Evolutionary conservation across 176 grass and related monocot species (phyloP), one percentile per base, ranked within the genome.

Genomic region (Triticum monococcum): DNA sequence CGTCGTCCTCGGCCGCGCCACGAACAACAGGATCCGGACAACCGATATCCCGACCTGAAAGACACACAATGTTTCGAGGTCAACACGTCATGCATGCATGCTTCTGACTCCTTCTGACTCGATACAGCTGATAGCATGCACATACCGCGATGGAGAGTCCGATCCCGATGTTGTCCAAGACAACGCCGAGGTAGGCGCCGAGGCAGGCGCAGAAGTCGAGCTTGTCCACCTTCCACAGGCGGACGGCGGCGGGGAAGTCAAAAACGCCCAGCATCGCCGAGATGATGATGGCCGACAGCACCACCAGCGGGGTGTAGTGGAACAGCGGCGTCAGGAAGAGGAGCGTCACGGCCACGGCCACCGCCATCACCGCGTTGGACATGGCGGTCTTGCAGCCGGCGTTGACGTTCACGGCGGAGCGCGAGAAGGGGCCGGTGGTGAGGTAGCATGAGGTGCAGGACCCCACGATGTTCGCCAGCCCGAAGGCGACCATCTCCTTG

Each of bases 401-500:
- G 64, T 91, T 79, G 68, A 84, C 76, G 84, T 94, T 94, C 41
- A 94, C 92, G 22, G 92, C 92, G 2, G 92, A 84, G 33, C 89
- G 66, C 56, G 92, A 91, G 41, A 89, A 91, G 5, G 92, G 89
- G 3, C 89, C 86, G 3, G 90, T 45, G 3, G 87, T 81, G 36
- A 94, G 16, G 43, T 88, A 94, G 79, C 92, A 94, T n/a, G 92
- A 94, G 14, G 89, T 85, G 20, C 90, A 66, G 11, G 89, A 91
- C 1, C 92, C 89, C 5, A 18, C 77, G 61, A 87, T 81, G 81
- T 94, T 91, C 89, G 87, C 87, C 18, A 80, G n/a, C 16, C 92
- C 89, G 52, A 94, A 89, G 65, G 92, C 87, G 30, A 89, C 72
- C 89, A 94, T 94, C 78, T 94, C 92, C 62, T 91, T 89, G 76